phyloP scores from a whole-genome alignment of 495 filamentous ascomycete species.

The Mycothermus thermophilus region DNA sequence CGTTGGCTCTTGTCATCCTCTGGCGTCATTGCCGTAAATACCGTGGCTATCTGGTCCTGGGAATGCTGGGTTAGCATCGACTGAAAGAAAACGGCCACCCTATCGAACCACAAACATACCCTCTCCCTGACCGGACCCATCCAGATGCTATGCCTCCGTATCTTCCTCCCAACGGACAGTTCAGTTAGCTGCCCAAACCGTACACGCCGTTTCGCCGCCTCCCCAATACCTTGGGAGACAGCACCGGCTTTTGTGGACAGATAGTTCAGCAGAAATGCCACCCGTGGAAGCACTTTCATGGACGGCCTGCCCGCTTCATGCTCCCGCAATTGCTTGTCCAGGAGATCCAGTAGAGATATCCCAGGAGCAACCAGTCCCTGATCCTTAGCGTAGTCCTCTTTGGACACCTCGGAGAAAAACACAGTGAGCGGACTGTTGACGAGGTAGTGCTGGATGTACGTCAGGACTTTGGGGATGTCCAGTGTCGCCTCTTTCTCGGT shows the following conservation, averaged over 20 bases:
- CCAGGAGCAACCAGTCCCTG: constrained; percentile 22
- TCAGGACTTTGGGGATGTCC: constrained; percentile 38
- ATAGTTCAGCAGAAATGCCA: constrained; percentile 34
- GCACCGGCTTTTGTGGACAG: constrained; percentile 23
- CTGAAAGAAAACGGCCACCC: too few relatives aligned
- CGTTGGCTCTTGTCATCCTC: constrained; percentile 14
- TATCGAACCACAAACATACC: too few relatives aligned
- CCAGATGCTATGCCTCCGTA: constrained; percentile 27
- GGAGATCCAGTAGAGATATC: constrained; percentile 28
- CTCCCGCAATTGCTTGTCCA: constrained; percentile 33
- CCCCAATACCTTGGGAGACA: constrained; percentile 39
- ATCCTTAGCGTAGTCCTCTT: constrained; percentile 17
- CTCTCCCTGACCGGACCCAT: constrained; percentile 9
- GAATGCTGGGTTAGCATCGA: too few relatives aligned
- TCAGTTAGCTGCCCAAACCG: constrained; percentile 33
- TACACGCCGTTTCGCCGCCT: constrained; percentile 40
- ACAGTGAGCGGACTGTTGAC: constrained; percentile 29
- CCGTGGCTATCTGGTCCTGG: too few relatives aligned
- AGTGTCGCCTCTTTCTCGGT: constrained; percentile 41
- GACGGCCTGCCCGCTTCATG: constrained; percentile 26
- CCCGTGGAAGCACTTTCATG: constrained; percentile 24
- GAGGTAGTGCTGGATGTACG: constrained; percentile 40
- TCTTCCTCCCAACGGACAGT: constrained; percentile 21
- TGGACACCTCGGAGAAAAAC: constrained; percentile 25
- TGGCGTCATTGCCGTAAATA: constrained; percentile 24